Base-by-base conservation (phyloP, 495 filamentous ascomycete species). In the Aspergillus hancockii region DNA sequence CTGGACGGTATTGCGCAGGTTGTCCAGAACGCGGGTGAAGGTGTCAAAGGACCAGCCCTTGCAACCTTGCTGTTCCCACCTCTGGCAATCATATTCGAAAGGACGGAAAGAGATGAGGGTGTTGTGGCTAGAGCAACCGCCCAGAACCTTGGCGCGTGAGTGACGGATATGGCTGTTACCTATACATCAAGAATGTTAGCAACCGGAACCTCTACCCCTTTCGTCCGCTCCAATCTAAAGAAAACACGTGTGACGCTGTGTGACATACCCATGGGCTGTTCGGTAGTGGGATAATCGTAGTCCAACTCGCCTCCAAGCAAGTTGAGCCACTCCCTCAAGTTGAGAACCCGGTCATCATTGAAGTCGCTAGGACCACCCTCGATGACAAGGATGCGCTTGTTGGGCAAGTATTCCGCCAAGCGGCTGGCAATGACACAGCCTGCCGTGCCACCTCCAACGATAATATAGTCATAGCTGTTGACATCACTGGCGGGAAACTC, bases 71-170 rank as follows among this genome's bases (percentile, higher is more conserved):
- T 81, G 74, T 54, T 87, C 82, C 90, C 90, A 94, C 62, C 83
- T 74, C 51, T 86, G 77, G 73, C 86, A 81, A 70, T 94, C 90
- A 74, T 90, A 89, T 69, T 88, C 83, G 67, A 93, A 93, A 4
- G 90, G 89, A 21, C 90, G 83, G 79, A 92, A 93, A 5, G 88
- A 90, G 67, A 94, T 92, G 54, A 93, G 79, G 28, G 90, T 93
- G 68, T 94, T 94, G 79, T 94, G 90, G 49, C 86, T 89, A 22
- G 89, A 91, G 79, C 90, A 94, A 55, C 90, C 90, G 62, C 90
- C 90, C 25, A 94, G 82, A 13, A 93, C 88, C 77, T 92, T 92
- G 31, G 90, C 90, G 57, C 90, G 84, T 16, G 90, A 90, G 73
- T 93, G 90, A 53, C 89, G 84, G 72, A 94, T 92, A 77, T 88